Base-by-base conservation (phyloP, 164 flowering plant genomes). In the Annona squamosa region DNA sequence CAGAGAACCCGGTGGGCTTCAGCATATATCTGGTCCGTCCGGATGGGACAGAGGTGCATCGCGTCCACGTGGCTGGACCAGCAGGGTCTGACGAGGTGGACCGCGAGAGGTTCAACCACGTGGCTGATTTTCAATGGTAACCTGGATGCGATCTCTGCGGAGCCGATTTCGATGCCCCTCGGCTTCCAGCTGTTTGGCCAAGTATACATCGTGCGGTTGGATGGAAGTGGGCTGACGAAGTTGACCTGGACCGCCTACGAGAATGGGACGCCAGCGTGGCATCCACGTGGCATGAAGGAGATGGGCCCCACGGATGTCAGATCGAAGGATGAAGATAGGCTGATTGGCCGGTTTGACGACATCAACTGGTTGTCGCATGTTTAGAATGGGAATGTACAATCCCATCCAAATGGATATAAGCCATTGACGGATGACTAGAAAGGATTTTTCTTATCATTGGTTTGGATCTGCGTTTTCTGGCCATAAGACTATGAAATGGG, bases 111-210 rank as follows among this genome's bases (percentile, higher is more conserved):
- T 81, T 86, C 7, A 91, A 91, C 84, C 97, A 93, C 76, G 92
- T 91, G 97, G 97, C 71, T 93, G 57, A 46, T 90, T 67, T 93
- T 93, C 78, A 72, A 93, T 10, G 82, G 86, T 0, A 90, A 93
- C 72, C 26, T 90, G 68, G 90, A 85, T 4, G 94, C 90, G 0
- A 86, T 90, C 70, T 85, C 88, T 71, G 89, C 88, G 0, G 98
- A 91, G 83, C 94, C 96, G 65, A 88, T 91, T 73, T 83, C 89
- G 75, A 4, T 75, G 80, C 96, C 97, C 3, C 88, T 91, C 65
- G 94, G 90, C 70, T 94, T 86, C 74, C 97, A 91, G 82, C 98
- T 97, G 7, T 93, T 89, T 18, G 97, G 98, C 3, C 96, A 93
- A 4, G 37, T 93, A 73, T 81, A 75, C 63, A 72, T 84, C 68